Percentiles rank a stretch among this genome's conserved stretches.
phyloP scores from a whole-genome alignment of 495 filamentous ascomycete genomes.

The Penicillium angulare region DNA sequence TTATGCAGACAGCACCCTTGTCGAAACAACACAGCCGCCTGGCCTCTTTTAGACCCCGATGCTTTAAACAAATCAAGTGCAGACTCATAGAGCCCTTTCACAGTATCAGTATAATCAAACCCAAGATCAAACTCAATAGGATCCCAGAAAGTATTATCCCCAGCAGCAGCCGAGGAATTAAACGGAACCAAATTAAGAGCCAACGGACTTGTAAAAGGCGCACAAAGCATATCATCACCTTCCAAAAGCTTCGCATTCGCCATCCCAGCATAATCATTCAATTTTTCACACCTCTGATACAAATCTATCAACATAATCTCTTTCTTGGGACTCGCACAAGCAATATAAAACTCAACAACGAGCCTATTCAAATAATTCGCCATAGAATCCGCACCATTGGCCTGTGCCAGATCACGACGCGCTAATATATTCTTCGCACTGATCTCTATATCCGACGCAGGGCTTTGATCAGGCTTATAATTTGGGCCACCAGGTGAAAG shows the following conservation, averaged over 20 bases:
- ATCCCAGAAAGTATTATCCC: slow-evolving; percentile 20
- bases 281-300: slow-evolving; percentile 9
- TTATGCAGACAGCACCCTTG: slow-evolving; percentile 22
- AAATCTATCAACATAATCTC: slow-evolving; percentile 7
- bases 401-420: slow-evolving; percentile 14
- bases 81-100: slow-evolving; percentile 8
- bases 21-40: slow-evolving; percentile 23
- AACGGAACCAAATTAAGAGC: slow-evolving; percentile 19
- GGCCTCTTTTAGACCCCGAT: slow-evolving; percentile 12
- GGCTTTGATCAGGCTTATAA: neutral
- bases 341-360: slow-evolving; percentile 17
- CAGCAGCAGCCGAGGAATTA: slow-evolving; percentile 1
- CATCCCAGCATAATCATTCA: slow-evolving; percentile 19
- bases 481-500: neutral
- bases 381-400: slow-evolving; percentile 2
- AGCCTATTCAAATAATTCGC: slow-evolving; percentile 14
- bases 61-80: slow-evolving; percentile 14
- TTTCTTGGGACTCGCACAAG: slow-evolving; percentile 10
- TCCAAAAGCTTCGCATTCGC: slow-evolving; percentile 22
- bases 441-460: neutral
- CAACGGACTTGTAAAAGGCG: slow-evolving; percentile 23
- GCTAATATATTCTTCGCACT: neutral
- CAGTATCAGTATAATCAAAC: slow-evolving; percentile 11
- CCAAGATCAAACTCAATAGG: slow-evolving; percentile 13
- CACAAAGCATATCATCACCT: slow-evolving; percentile 19